phyloP scores from a whole-genome alignment of 2,329 filamentous ascomycete species.

The Alternaria infectoria region DNA sequence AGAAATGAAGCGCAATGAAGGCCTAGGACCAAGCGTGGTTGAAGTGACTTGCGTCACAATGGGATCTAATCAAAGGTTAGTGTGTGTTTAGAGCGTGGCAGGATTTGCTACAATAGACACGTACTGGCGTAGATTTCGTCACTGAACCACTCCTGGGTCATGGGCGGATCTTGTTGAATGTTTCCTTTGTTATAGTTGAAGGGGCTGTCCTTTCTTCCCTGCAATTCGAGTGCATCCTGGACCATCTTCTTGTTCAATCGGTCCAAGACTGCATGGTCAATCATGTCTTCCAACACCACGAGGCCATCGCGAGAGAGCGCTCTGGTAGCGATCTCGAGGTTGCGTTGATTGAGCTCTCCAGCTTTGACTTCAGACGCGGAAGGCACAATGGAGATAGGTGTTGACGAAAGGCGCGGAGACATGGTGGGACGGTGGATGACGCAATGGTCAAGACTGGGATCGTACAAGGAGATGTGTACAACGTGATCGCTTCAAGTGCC shows the following conservation, averaged over 20 bases:
- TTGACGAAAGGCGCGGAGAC: conserved; percentile 25
- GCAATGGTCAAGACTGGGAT: background rate
- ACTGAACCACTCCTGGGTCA: conserved; percentile 50
- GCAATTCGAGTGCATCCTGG: conserved; percentile 61
- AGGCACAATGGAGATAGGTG: conserved; percentile 47
- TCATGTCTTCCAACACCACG: conserved; percentile 41
- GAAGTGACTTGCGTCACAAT: conserved; percentile 64
- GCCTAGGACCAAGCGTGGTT: conserved; percentile 45
- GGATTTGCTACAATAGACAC: conserved; percentile 6
- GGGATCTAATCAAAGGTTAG: conserved; percentile 50
- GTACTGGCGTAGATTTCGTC: conserved; percentile 61
- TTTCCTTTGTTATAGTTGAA: conserved; percentile 70
- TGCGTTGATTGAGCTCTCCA: conserved; percentile 51
- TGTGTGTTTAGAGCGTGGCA: background rate
- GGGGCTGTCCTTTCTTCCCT: conserved; percentile 59
- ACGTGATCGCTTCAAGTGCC: background rate
- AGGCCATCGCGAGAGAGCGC: conserved; percentile 42
- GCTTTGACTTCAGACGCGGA: conserved; percentile 52
- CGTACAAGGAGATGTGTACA: background rate
- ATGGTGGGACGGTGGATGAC: conserved; percentile 15
- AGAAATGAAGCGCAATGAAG: conserved; percentile 41
- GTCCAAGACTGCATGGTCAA: conserved; percentile 59
- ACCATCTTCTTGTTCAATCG: conserved; percentile 65
- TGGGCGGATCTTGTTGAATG: conserved; percentile 66
- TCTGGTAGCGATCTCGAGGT: conserved; percentile 57